phyloP scores from a whole-genome alignment of 2,329 filamentous ascomycete genomes.

The Ophiostoma quercus region DNA sequence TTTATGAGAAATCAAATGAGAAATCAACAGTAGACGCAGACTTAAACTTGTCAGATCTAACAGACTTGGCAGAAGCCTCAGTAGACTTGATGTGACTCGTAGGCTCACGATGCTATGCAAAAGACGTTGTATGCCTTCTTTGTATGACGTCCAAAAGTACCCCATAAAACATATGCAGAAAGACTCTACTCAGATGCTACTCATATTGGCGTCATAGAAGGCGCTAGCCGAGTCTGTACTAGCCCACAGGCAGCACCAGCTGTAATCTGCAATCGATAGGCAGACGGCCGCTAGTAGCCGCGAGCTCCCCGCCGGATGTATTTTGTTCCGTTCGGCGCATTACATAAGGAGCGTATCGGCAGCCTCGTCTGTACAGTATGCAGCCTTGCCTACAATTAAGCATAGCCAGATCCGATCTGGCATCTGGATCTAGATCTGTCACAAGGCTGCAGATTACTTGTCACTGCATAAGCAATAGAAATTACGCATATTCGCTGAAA shows the following conservation, averaged over 20 bases:
- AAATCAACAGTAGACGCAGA: too few species aligned
- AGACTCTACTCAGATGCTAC: constrained; percentile 13
- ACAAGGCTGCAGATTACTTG: neutral
- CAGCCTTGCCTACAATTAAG: neutral
- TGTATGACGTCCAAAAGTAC: neutral
- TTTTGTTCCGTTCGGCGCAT: constrained; percentile 19
- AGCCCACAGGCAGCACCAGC: neutral
- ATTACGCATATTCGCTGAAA: neutral
- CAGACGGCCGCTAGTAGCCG: neutral
- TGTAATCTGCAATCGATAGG: neutral
- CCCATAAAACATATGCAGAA: neutral
- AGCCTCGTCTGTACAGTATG: constrained; percentile 5
- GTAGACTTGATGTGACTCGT: too few species aligned
- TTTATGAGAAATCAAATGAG: too few species aligned
- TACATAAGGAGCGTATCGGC: constrained; percentile 6
- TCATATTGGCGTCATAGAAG: constrained; percentile 21
- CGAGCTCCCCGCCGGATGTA: constrained; percentile 23
- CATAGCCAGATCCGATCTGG: neutral
- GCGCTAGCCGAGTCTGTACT: neutral
- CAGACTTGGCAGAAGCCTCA: neutral
- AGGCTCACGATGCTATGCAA: neutral
- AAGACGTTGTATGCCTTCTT: neutral
- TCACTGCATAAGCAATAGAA: too few species aligned
- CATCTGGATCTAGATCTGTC: neutral
- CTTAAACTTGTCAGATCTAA: neutral